Evolutionary conservation across 805 yeast species (phyloP), one percentile per base, ranked within the genome.

Genomic region (Wickerhamomyces xylosicus): DNA sequence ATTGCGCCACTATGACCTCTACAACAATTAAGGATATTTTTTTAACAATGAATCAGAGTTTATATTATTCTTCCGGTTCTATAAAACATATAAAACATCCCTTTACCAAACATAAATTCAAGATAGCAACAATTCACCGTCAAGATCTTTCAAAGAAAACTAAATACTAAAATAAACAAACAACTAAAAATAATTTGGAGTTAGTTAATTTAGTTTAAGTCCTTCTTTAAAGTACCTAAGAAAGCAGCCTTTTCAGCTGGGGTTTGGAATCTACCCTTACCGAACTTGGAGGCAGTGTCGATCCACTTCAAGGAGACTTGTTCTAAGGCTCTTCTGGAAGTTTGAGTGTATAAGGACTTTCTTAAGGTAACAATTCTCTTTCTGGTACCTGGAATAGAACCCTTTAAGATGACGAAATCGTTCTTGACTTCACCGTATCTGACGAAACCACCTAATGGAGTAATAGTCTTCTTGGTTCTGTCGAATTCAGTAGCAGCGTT

Each of bases 231-330:
- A 66, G 98, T 90, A 78, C 99, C 99, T 78, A 89, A 63, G 90
- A 92, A 92, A 67, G 98, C 95, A 67, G 82, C 87, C 89, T 94
- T 94, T 81, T 92, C 99, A 71, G 97, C 97, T 63, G 97, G 95
- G 65, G 99, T 92, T 79, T 92, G 99, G 97, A 92, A 92, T 83
- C 98, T 92, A 80, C 98, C 98, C 86, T 92, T 94, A 84, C 99
- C 99, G 89, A 92, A 92, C 76, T 90, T 89, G 65, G 98, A 92
- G 67, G 99, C 95, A 62, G 99, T 92, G 72, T 92, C 99, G 69
- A 92, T 92, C 98, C 97, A 92, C 77, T 92, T 92, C 74, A 92
- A 85, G 80, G 73, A 77, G 58, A 90, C 95, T 73, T 86, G 71
- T 80, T 92, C 99, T 60, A 83, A 68, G 61, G 97, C 97, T 74